Evolutionary conservation across 108 stramenopile species (phyloP), one percentile per base, ranked within the genome.

Genomic region (Fistulifera solaris): DNA sequence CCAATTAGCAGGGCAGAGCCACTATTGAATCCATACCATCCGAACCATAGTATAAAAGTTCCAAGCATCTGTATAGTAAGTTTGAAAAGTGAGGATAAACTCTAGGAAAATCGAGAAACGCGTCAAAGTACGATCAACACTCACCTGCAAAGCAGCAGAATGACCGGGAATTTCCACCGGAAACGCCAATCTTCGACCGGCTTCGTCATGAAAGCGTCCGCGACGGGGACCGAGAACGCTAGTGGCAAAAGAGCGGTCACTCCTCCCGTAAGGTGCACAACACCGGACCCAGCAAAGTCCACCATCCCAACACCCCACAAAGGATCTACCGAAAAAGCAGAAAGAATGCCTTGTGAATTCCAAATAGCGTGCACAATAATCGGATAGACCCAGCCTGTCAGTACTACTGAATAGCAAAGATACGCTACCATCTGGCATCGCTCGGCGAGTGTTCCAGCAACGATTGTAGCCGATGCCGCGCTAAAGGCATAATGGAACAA

Each of bases 21-120:
- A 7, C 76, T 69, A 74, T 94, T 96, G 89, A 96, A 96, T 21
- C 92, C 93, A 57, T 93, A 93, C 95, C 95, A 96, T 31, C 93
- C 95, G 47, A 93, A 81, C 94, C 93, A 94, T 4, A 96, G 82
- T 61, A 89, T 71, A 27, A 76, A 59, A 5, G 40, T 52, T 38
- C 44, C 46, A 27, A 63, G 38, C 58, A 59, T 59, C 48, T 59
- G 46, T 8, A 54, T 16, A 8, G 24, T 26, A 51, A 27, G 7
- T 3, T 51, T 5, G 5, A 22, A 11, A 51, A 22, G 25, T 24
- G 26, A 24, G 25, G 18, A 48, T 48, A 48, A 48, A 16, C 47
- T n/a, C n/a, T n/a, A n/a, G n/a, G n/a, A n/a, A n/a, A n/a, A n/a
- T n/a, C n/a, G n/a, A n/a, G n/a, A n/a, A n/a, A n/a, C n/a, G n/a